These are phyloP conservation scores for Microdochium nivale DNA, from an alignment of 2,329 filamentous ascomycete species.

Conservation along the genomic window DNA sequence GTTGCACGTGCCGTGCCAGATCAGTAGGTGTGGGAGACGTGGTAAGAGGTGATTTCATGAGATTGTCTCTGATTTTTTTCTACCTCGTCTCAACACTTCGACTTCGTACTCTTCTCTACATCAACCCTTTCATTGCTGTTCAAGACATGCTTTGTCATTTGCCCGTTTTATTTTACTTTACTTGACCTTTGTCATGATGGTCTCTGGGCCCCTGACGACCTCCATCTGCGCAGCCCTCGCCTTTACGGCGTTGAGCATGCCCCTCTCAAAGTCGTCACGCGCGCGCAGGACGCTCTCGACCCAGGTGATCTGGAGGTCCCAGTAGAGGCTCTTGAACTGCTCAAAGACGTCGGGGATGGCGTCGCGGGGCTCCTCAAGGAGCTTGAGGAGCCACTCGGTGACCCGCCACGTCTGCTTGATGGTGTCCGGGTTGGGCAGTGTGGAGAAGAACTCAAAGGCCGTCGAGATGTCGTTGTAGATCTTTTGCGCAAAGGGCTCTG, in stretches of 20 bases:
- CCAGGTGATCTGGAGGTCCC: slow-evolving; percentile 93
- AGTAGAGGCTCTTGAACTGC: slow-evolving; percentile 76
- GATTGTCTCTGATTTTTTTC: too few relatives aligned
- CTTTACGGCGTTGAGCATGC: slow-evolving; percentile 84
- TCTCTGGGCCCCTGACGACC: slow-evolving; percentile 73
- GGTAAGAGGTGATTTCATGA: too few relatives aligned
- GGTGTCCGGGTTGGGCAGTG: slow-evolving; percentile 58
- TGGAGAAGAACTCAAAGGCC: slow-evolving; percentile 81
- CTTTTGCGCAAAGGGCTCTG: slow-evolving; percentile 85
- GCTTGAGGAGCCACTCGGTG: slow-evolving; percentile 71
- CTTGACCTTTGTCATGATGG: slow-evolving; percentile 90
- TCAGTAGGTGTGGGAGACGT: too few relatives aligned
- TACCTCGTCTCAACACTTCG: too few relatives aligned
- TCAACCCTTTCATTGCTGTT: too few relatives aligned
- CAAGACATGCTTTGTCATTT: too few relatives aligned
- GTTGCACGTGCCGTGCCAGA: too few relatives aligned
- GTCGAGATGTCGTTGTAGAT: slow-evolving; percentile 88
- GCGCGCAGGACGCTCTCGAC: slow-evolving; percentile 83
- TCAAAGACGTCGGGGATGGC: slow-evolving; percentile 71
- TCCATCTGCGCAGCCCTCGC: slow-evolving; percentile 78
- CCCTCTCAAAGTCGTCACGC: slow-evolving; percentile 88
- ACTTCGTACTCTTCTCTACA: too few relatives aligned
- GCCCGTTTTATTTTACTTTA: slow-evolving; percentile 28
- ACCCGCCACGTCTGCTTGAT: slow-evolving; percentile 93
- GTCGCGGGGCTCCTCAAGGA: slow-evolving; percentile 71